Evolutionary conservation across 345 rosid genomes (phyloP).

Genomic region (Eucalyptus polyanthemos): DNA sequence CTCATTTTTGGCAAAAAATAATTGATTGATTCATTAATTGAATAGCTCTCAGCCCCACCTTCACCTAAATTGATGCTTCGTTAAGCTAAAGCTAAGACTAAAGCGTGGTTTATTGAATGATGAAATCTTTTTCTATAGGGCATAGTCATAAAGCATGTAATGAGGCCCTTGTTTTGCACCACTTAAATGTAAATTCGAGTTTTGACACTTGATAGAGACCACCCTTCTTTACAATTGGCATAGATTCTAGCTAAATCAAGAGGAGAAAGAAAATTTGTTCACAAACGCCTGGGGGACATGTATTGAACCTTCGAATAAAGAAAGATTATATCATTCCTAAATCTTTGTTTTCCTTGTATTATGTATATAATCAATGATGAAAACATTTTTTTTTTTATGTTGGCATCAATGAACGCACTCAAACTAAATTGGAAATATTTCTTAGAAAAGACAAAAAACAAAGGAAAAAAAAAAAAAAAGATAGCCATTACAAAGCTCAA

Average conservation of each 20-base stretch:
- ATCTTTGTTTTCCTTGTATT: background rate
- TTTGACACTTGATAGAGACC: background rate
- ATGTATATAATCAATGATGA: background rate
- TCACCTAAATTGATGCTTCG: background rate
- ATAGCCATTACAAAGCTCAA: background rate
- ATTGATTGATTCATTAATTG: background rate
- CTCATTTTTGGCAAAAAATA: background rate
- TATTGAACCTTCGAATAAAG: background rate
- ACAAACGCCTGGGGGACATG: background rate
- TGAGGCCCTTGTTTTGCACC: background rate
- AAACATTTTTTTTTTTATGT: background rate
- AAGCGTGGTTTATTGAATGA: background rate
- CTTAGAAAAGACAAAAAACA: background rate
- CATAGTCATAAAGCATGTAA: background rate
- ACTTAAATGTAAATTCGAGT: background rate
- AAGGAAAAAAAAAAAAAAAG: fast-evolving
- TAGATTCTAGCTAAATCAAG: background rate
- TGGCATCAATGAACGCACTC: background rate
- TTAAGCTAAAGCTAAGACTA: background rate
- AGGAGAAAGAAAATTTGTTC: background rate
- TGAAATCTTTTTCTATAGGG: background rate
- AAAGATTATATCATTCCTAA: background rate
- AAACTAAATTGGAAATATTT: background rate
- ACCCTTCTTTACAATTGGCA: background rate
- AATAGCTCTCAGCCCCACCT: background rate